These are phyloP conservation scores for Arthrobotrys musiformis DNA, from an alignment of 2,329 filamentous ascomycete genomes.

Conservation along the genomic window DNA sequence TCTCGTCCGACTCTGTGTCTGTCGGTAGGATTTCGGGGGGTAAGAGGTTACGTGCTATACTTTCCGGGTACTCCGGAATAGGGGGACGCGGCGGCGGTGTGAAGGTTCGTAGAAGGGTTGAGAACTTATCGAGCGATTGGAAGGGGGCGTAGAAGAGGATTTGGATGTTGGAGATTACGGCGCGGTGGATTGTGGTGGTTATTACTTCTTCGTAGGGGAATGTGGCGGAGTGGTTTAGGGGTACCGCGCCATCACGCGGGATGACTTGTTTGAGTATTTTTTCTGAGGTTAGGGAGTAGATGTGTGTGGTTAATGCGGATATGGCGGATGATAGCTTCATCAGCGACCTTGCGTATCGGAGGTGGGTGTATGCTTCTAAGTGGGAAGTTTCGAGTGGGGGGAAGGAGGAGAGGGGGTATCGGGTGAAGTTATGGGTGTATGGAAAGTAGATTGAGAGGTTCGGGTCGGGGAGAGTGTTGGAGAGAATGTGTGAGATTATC, in stretches of 20 bases:
- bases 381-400: conserved; percentile 2
- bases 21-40: neutral
- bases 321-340: neutral
- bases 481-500: conserved; percentile 32
- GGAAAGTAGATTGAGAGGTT: conserved; percentile 23
- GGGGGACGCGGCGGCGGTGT: neutral
- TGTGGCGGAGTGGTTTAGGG: neutral
- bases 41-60: neutral
- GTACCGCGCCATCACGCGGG: neutral
- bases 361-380: conserved; percentile 11
- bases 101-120: neutral
- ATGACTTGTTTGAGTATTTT: neutral
- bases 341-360: conserved; percentile 27
- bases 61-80: neutral
- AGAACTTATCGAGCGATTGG: no score
- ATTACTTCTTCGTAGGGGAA: neutral
- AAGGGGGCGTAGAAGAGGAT: neutral
- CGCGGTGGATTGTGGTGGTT: conserved; percentile 12
- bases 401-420: neutral
- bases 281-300: neutral
- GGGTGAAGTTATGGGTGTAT: neutral
- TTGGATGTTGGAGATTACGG: conserved; percentile 25
- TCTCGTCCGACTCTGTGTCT: neutral
- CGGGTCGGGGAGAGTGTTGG: neutral
- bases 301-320: neutral